Evolutionary conservation across 352 stramenopile genomes (phyloP).

Genomic region (Pythium aphanidermatum): DNA sequence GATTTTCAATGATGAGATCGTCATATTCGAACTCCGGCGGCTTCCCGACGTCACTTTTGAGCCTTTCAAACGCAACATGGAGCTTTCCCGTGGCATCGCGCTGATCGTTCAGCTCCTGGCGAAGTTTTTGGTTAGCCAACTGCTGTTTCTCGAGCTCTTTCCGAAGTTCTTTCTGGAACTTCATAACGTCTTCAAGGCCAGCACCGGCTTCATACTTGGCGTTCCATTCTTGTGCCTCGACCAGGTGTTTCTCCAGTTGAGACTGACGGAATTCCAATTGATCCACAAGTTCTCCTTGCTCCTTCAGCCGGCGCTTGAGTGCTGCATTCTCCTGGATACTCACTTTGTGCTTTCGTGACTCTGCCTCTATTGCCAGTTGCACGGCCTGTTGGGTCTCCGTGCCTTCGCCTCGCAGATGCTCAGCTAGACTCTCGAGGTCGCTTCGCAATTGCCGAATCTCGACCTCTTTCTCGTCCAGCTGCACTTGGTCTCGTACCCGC

Average conservation of each 20-base stretch:
- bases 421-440: slow-evolving; percentile 47
- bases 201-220: slow-evolving; percentile 56
- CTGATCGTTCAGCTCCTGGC: slow-evolving; percentile 51
- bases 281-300: slow-evolving; percentile 40
- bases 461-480: slow-evolving; percentile 51
- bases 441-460: slow-evolving; percentile 51
- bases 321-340: slow-evolving; percentile 30
- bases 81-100: slow-evolving; percentile 52
- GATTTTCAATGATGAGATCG: slow-evolving; percentile 42
- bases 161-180: slow-evolving; percentile 65
- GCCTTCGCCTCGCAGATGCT: slow-evolving; percentile 34
- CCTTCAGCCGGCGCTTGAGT: slow-evolving; percentile 39
- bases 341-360: slow-evolving; percentile 22
- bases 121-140: slow-evolving; percentile 47
- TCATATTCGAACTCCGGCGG: slow-evolving; percentile 47
- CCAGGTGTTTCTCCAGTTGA: slow-evolving; percentile 51
- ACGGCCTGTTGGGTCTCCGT: slow-evolving; percentile 27
- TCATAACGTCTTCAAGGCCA: slow-evolving; percentile 68
- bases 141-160: slow-evolving; percentile 57
- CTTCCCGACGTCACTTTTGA: slow-evolving; percentile 52
- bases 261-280: slow-evolving; percentile 49
- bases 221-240: slow-evolving; percentile 58
- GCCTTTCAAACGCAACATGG: slow-evolving; percentile 45
- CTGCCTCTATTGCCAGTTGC: slow-evolving; percentile 26
- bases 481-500: slow-evolving; percentile 51